Evolutionary conservation across 2,329 filamentous ascomycete species (phyloP).

Genomic region (Metarhizium humberi): DNA sequence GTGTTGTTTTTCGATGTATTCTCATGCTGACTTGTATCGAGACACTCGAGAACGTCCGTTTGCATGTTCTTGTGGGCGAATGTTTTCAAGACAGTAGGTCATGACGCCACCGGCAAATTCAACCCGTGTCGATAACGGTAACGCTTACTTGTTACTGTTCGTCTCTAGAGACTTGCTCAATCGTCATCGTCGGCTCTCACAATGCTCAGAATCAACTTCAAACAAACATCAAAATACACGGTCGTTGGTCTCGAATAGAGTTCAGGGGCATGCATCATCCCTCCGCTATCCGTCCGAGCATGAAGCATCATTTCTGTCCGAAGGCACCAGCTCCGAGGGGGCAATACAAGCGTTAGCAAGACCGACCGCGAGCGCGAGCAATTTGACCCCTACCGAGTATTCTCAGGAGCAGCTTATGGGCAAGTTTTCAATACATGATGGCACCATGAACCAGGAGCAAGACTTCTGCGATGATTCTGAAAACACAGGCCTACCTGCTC

Average conservation of each 20-base stretch:
- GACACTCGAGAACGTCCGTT: constrained; percentile 24
- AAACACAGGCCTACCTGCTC: too few species aligned
- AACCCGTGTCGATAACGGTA: not conserved
- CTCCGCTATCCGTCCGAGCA: not conserved
- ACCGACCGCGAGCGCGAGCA: constrained; percentile 27
- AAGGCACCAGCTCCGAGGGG: constrained; percentile 15
- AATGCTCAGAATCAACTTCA: constrained; percentile 1
- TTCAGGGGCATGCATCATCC: not conserved
- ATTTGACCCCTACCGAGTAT: too few species aligned
- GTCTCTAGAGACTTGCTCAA: constrained; percentile 7
- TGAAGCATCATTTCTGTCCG: not conserved
- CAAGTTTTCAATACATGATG: too few species aligned
- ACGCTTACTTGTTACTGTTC: not conserved
- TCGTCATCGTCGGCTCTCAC: constrained; percentile 7
- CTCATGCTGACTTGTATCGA: not conserved
- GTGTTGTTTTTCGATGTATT: too few species aligned
- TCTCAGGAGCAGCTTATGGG: too few species aligned
- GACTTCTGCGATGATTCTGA: too few species aligned
- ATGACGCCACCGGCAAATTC: not conserved
- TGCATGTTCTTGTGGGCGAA: constrained; percentile 18
- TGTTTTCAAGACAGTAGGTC: constrained; percentile 21
- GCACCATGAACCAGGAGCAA: too few species aligned
- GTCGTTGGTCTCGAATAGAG: not conserved
- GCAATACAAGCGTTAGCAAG: too few species aligned
- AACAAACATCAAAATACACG: too few species aligned